Base-by-base conservation (phyloP, 306 rosid genomes). In the Crotalaria pallida region DNA sequence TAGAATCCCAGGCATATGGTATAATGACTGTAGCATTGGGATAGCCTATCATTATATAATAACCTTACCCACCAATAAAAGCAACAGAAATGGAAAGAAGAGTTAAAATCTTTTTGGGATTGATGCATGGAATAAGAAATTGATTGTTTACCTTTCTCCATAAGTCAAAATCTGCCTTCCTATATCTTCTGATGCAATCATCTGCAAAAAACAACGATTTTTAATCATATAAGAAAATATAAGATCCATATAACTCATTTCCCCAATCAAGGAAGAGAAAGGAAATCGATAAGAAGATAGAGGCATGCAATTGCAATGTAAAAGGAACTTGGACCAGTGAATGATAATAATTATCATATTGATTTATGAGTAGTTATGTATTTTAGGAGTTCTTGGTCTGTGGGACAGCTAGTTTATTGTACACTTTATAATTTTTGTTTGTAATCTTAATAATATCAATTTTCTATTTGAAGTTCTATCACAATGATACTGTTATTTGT, bases 111-210 rank as follows among this genome's bases (percentile, higher is more conserved):
- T 8, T 55, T 29, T 43, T 0, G 24, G 57, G 31, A 67, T 33
- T 31, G 41, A 63, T 24, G 19, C 11, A 58, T 3, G 22, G 7
- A 9, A 10, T 5, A 0, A 63, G 56, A 58, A 6, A 48, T 36
- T 53, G 83, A 58, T 67, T 8, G 61, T 57, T 24, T 81, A 95
- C 99, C 99, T 95, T 77, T 89, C 91, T 76, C 99, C 96, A 3
- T 89, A 91, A 24, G 99, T 95, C 88, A 91, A 86, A 84, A 95
- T 75, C 84, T 95, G 99, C 73, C 99, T 85, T 19, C 99, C 99
- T 3, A 95, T 89, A 77, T 95, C 99, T 70, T 95, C 99, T 2
- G 99, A 89, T 7, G 86, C 91, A 67, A 95, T 88, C 90, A 86
- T 85, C 97, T 95, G 84, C 81, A 79, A 43, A 62, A 45, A 58